These are phyloP conservation scores for Colletotrichum trifolii DNA, from an alignment of 2,329 filamentous ascomycete species.

Conservation along the genomic window DNA sequence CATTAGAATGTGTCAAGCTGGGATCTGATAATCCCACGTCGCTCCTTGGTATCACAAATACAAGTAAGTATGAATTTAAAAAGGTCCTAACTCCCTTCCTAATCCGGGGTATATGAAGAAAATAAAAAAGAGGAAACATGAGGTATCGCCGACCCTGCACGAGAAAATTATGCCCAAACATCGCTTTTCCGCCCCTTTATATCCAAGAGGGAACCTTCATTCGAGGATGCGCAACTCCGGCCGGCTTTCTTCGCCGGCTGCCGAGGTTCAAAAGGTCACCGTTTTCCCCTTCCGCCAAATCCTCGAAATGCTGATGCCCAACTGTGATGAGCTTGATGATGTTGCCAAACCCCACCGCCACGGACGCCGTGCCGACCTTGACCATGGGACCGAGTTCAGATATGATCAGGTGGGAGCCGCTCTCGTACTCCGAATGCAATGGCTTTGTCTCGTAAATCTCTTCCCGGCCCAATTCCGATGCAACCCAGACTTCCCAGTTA, in stretches of 20 bases:
- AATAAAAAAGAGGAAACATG: background rate
- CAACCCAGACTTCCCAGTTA: constrained; percentile 67
- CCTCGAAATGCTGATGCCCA: constrained; percentile 73
- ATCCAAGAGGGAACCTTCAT: constrained; percentile 32
- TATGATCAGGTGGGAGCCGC: constrained; percentile 69
- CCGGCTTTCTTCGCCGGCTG: constrained; percentile 52
- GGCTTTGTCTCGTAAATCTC: constrained; percentile 58
- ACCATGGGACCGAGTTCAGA: constrained; percentile 73
- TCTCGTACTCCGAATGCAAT: constrained; percentile 53
- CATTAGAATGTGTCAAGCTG: background rate
- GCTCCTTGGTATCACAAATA: background rate
- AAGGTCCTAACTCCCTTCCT: constrained; percentile 27
- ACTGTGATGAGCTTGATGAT: constrained; percentile 77
- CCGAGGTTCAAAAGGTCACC: constrained; percentile 49
- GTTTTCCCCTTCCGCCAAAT: constrained; percentile 43
- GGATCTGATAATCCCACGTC: constrained; percentile 4
- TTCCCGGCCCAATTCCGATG: constrained; percentile 56
- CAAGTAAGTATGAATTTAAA: background rate
- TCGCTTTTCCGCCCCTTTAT: constrained; percentile 6
- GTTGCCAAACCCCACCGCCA: constrained; percentile 79
- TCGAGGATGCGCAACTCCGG: constrained; percentile 24
- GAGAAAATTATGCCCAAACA: background rate
- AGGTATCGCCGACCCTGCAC: background rate
- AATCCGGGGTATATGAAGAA: constrained; percentile 33
- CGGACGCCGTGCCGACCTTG: constrained; percentile 70